Conservation (phyloP, 164 flowering plant genomes). For the Euptelea pleiosperma region DNA sequence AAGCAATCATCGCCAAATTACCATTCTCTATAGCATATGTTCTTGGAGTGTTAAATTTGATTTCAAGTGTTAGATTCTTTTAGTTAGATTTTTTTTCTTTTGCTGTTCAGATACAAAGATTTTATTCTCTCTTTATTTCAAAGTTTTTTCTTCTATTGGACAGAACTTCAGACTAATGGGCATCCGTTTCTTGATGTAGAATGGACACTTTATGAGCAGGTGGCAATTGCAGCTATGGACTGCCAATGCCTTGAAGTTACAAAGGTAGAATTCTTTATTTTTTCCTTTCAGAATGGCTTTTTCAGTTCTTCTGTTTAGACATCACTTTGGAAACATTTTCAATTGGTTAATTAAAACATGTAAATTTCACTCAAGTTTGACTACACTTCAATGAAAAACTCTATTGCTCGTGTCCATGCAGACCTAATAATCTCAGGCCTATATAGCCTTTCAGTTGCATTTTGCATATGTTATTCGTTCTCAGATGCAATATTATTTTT, state of each 20-base stretch:
- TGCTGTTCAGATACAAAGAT: not conserved
- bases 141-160: not conserved
- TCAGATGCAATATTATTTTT: no score
- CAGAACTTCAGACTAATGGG: conserved; percentile 8
- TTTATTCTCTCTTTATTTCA: not conserved
- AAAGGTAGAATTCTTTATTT: conserved; percentile 41
- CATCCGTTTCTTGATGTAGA: conserved; percentile 43
- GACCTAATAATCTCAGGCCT: no score
- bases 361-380: no score
- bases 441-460: no score
- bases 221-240: conserved; percentile 96
- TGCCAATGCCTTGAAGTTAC: conserved; percentile 83
- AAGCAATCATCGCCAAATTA: no score
- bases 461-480: no score
- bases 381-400: no score
- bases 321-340: not conserved
- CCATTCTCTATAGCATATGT: no score
- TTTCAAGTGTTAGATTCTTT: no score
- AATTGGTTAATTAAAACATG: not conserved
- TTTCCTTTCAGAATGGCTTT: not conserved
- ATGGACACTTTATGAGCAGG: conserved; percentile 94
- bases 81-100: not conserved
- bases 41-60: no score
- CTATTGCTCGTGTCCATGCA: no score
- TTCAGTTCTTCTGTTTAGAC: conserved; percentile 7